A percentile compares a stretch with the other conserved stretches of the same genome.
These are phyloP conservation scores for Orbilia quercus DNA, from an alignment of 2,329 filamentous ascomycete genomes.

Conservation along the genomic window DNA sequence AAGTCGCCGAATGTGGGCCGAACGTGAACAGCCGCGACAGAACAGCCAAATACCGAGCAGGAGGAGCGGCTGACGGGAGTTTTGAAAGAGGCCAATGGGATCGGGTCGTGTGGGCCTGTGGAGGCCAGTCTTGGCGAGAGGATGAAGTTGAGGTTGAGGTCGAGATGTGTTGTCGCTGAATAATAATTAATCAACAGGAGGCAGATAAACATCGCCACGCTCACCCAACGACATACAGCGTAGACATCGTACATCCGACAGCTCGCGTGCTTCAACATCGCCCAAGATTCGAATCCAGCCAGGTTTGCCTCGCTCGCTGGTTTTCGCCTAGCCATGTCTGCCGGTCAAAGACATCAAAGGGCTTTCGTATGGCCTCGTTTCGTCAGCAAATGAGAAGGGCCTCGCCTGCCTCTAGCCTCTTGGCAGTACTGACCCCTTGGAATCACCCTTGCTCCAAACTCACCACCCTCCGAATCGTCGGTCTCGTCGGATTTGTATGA, in stretches of 20 bases:
- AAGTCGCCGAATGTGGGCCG: slow-evolving; percentile 47
- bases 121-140: neutral
- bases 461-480: slow-evolving; percentile 31
- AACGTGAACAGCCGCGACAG: slow-evolving; percentile 45
- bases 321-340: slow-evolving; percentile 41
- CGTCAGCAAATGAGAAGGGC: slow-evolving; percentile 30
- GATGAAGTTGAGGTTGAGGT: neutral
- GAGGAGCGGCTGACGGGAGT: neutral
- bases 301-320: slow-evolving; percentile 31
- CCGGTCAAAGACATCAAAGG: slow-evolving; percentile 31
- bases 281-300: no score
- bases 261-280: no score
- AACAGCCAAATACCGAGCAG: slow-evolving; percentile 15
- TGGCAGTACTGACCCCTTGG: slow-evolving; percentile 10
- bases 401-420: slow-evolving; percentile 6
- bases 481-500: slow-evolving; percentile 6
- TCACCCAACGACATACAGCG: neutral
- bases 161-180: slow-evolving; percentile 9
- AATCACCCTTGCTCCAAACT: slow-evolving; percentile 38
- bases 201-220: no score
- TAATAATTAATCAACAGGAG: no score
- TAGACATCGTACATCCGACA: no score
- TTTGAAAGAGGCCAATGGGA: no score
- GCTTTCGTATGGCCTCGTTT: slow-evolving; percentile 40
- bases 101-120: no score